Percentiles rank a stretch among this genome's conserved stretches.
Conservation (phyloP, 202 grass and related monocot species). For the Musa balbisiana region DNA sequence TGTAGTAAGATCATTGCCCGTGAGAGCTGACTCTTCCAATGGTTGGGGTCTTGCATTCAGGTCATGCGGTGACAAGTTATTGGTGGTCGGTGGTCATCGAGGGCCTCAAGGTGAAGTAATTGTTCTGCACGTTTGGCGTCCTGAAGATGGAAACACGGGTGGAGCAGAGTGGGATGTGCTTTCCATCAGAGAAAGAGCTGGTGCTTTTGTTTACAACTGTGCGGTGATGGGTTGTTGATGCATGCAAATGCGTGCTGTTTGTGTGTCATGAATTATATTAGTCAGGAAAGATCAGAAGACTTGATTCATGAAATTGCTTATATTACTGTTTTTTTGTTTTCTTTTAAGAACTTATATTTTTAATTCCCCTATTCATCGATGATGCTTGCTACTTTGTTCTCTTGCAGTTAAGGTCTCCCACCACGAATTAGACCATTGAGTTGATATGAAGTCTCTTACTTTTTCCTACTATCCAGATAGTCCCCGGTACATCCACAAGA, state of each 20-base stretch:
- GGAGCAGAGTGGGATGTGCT: slow-evolving; percentile 67
- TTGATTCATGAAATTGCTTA: no score
- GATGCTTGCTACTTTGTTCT: no score
- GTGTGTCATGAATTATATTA: no score
- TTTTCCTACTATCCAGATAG: no score
- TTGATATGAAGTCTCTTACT: no score
- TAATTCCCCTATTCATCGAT: no score
- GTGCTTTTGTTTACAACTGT: slow-evolving; percentile 76
- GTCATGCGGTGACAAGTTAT: slow-evolving; percentile 62
- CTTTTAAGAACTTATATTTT: no score
- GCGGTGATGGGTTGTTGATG: slow-evolving; percentile 88
- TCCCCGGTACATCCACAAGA: no score
- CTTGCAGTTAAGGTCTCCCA: no score
- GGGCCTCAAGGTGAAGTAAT: slow-evolving; percentile 49
- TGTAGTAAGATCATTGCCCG: slow-evolving; percentile 61
- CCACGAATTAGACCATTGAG: no score
- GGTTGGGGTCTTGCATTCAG: slow-evolving; percentile 88
- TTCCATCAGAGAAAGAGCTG: slow-evolving; percentile 45
- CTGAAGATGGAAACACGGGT: slow-evolving; percentile 32
- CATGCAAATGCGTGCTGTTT: neutral
- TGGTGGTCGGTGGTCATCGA: slow-evolving; percentile 63
- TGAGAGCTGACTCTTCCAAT: slow-evolving; percentile 64
- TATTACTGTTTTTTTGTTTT: no score
- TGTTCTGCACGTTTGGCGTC: slow-evolving; percentile 68
- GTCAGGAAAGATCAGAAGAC: no score